Conservation (phyloP, 2,329 filamentous ascomycete species). For the Lithohypha guttulata region DNA sequence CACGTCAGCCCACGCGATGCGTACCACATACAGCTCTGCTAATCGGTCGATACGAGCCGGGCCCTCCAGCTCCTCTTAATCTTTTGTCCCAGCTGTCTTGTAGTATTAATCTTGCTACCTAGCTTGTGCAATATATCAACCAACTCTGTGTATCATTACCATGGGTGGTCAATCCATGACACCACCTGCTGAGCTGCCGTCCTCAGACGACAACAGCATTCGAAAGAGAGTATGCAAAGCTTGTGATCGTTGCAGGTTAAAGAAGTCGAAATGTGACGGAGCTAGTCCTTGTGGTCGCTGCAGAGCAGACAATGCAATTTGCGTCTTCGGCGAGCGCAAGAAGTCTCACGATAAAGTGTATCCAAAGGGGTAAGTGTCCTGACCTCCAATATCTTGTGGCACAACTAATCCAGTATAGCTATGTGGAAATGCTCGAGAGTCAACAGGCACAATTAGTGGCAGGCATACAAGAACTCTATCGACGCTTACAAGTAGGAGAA, state of each 20-base stretch:
- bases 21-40: too few relatives aligned
- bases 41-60: too few relatives aligned
- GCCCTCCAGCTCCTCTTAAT: neutral
- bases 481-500: conserved; percentile 40
- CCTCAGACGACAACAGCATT: conserved; percentile 23
- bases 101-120: too few relatives aligned
- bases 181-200: conserved; percentile 20
- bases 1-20: too few relatives aligned
- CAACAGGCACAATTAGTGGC: conserved; percentile 53
- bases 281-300: conserved; percentile 51
- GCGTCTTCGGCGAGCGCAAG: conserved; percentile 55
- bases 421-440: conserved; percentile 57
- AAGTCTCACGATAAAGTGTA: conserved; percentile 58
- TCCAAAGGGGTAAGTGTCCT: conserved; percentile 54
- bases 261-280: conserved; percentile 60
- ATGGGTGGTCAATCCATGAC: conserved; percentile 17
- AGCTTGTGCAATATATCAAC: too few relatives aligned
- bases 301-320: conserved; percentile 53
- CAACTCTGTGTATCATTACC: too few relatives aligned
- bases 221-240: conserved; percentile 57
- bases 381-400: too few relatives aligned
- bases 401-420: conserved; percentile 32
- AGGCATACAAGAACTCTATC: conserved; percentile 51
- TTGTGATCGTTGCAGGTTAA: conserved; percentile 54
- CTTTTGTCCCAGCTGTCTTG: neutral